These are phyloP conservation scores for Anthracocystis setariae DNA, from an alignment of 1,284 basidiomycete genomes.

Conservation along the genomic window DNA sequence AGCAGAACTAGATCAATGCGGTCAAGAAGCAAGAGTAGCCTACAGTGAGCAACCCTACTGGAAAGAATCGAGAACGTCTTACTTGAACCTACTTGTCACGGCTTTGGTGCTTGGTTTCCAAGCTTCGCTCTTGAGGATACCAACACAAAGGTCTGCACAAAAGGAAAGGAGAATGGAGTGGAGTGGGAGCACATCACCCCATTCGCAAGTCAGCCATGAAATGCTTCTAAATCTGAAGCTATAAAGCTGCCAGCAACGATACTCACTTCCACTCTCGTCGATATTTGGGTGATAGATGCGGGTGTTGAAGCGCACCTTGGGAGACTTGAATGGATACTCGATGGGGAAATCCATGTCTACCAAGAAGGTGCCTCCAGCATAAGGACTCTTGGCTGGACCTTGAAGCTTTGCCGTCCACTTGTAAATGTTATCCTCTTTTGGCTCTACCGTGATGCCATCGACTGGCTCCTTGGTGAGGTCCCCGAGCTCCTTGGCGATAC, in stretches of 20 bases:
- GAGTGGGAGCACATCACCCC: neutral
- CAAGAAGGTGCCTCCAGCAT: constrained; percentile 63
- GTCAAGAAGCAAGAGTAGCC: neutral
- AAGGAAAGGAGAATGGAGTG: neutral
- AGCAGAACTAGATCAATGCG: constrained; percentile 47
- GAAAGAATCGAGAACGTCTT: too few relatives aligned
- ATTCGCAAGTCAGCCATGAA: neutral
- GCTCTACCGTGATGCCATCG: constrained; percentile 52
- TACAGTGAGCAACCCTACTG: too few relatives aligned
- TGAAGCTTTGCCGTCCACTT: constrained; percentile 56
- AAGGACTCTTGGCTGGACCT: constrained; percentile 54
- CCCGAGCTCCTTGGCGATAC: constrained; percentile 54
- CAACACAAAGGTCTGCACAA: constrained; percentile 56
- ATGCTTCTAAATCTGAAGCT: neutral
- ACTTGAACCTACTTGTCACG: constrained; percentile 56
- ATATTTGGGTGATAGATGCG: constrained; percentile 68
- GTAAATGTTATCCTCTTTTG: constrained; percentile 60
- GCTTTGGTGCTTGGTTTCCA: constrained; percentile 68
- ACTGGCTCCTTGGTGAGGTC: constrained; percentile 56
- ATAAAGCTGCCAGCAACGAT: neutral
- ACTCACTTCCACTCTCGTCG: constrained; percentile 64
- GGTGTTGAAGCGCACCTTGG: constrained; percentile 62
- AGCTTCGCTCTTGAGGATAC: constrained; percentile 65
- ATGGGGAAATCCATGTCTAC: constrained; percentile 65
- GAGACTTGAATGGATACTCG: constrained; percentile 68